Conservation (phyloP, 768 basidiomycete species). For the Royoungia palumana region DNA sequence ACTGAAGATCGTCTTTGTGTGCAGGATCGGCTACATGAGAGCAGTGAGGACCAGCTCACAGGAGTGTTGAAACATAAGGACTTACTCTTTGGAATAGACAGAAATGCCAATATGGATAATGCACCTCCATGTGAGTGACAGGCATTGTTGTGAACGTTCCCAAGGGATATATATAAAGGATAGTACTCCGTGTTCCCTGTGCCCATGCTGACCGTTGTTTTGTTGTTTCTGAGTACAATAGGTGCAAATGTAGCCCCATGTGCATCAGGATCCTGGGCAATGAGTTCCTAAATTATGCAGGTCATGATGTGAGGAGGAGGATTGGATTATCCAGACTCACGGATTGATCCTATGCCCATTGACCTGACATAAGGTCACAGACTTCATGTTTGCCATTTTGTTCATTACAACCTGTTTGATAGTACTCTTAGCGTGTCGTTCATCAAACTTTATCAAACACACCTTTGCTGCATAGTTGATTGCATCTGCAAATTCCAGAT, state of each 20-base stretch:
- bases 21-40: neutral
- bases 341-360: conserved; percentile 11
- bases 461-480: neutral
- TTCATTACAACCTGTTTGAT: neutral
- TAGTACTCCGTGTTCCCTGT: conserved; percentile 17
- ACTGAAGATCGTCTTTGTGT: neutral
- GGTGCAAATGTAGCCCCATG: conserved; percentile 16
- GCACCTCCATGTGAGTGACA: conserved; percentile 1
- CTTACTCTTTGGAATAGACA: conserved; percentile 30
- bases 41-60: neutral
- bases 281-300: no score
- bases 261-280: conserved; percentile 19
- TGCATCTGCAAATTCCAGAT: neutral
- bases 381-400: neutral
- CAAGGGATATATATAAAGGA: conserved; percentile 14
- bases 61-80: neutral
- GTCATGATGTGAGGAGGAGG: no score
- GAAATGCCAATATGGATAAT: conserved; percentile 17
- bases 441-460: neutral
- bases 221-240: conserved; percentile 17
- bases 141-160: conserved; percentile 15
- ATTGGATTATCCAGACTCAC: neutral
- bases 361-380: conserved; percentile 8
- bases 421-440: no score
- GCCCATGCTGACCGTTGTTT: conserved; percentile 11